Base-by-base conservation (phyloP, 768 basidiomycete genomes). In the Russula abietina region DNA sequence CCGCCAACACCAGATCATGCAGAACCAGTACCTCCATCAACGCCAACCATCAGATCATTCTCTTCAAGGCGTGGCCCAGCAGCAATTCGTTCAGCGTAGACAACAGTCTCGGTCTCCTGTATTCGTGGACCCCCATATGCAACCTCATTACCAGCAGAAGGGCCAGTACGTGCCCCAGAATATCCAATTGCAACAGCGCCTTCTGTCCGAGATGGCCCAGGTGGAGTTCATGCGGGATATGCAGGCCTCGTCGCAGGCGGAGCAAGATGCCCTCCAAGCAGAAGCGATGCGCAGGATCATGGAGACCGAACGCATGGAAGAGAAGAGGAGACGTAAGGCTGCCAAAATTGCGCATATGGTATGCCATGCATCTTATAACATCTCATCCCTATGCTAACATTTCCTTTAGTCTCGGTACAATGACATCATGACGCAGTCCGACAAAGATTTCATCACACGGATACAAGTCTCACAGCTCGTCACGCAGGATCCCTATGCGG, bases 361-460 rank as follows among this genome's bases (percentile, higher is more conserved):
- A 69, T 53, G 78, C 74, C 22, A 4, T 36, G 9, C 45, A 39
- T 43, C 45, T 60, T 33, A n/a, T 28, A 41, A 28, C 33, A 41
- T 32, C 17, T 10, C 57, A 3, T 30, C 19, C 28, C 48, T 16
- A 45, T n/a, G 32, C 26, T 28, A 19, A 43, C 30, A 22, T 66
- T 60, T 60, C 36, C 41, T 60, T 10, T 57, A 93, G 93, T 84
- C 93, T 64, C 86, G 91, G 63, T 94, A 94, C 71, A 96, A 96
- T 68, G 92, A 94, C 73, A 80, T 95, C 41, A 96, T 96, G 93
- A 93, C 93, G 3, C 93, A 94, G 75, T 94, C 91, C 12, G 97
- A 99, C 80, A 98, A 98, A 77, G 97, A 98, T 71, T 99, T 98
- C 72, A 98, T 99, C 75, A 98, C 97, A 39, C 87, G 97, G 28